phyloP scores from a whole-genome alignment of 768 basidiomycete genomes.

The Mycena pura region DNA sequence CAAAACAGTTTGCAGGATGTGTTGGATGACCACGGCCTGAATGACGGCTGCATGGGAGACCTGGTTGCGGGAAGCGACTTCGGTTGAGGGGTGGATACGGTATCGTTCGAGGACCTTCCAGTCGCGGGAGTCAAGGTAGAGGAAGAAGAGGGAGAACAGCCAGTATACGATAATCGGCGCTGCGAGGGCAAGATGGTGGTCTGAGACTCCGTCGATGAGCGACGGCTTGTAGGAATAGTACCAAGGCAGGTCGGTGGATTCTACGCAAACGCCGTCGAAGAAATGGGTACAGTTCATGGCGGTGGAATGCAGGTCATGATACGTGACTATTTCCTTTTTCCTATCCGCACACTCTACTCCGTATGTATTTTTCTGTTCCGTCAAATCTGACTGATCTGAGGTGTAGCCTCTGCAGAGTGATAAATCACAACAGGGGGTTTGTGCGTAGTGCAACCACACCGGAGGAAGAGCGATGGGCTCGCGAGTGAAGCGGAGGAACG shows the following conservation, averaged over 20 bases:
- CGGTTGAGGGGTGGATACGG: constrained; percentile 87
- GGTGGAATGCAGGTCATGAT: constrained; percentile 17
- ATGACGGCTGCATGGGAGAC: constrained; percentile 77
- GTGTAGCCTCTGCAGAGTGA: too few relatives aligned
- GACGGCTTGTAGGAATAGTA: constrained; percentile 57
- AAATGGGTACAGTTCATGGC: constrained; percentile 47
- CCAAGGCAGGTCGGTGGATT: constrained; percentile 50
- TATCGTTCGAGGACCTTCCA: constrained; percentile 84
- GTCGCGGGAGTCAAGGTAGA: constrained; percentile 76
- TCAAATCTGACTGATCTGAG: too few relatives aligned
- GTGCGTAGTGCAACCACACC: background rate
- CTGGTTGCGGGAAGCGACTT: constrained; percentile 77
- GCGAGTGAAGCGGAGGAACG: background rate
- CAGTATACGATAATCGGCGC: constrained; percentile 88
- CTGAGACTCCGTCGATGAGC: constrained; percentile 66
- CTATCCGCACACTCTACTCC: too few relatives aligned
- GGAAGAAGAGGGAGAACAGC: constrained; percentile 80
- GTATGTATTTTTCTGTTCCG: too few relatives aligned
- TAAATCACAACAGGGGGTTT: background rate
- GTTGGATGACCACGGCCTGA: constrained; percentile 84
- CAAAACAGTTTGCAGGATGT: constrained; percentile 79
- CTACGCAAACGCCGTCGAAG: constrained; percentile 44
- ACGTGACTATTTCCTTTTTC: too few relatives aligned
- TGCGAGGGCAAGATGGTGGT: constrained; percentile 72
- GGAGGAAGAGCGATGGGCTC: background rate